Percentiles rank a stretch among this genome's conserved stretches.
Conservation (phyloP, 495 filamentous ascomycete species). For the Xylaria grammica region DNA sequence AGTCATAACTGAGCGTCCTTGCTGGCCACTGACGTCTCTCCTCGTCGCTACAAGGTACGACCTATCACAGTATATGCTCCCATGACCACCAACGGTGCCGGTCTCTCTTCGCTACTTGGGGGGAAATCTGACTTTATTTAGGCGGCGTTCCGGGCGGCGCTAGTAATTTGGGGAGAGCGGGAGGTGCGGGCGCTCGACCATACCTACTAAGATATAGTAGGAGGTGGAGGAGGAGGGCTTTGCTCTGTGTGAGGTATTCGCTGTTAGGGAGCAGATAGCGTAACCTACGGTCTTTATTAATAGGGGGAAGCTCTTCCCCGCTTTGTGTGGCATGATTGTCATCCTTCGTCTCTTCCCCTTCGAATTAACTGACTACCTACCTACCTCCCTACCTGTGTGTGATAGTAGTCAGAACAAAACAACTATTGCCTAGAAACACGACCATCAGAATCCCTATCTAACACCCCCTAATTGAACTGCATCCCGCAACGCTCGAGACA, state of each 20-base stretch:
- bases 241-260: not conserved
- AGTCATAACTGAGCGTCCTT: slow-evolving; percentile 31
- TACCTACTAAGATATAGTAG: not conserved
- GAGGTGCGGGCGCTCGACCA: not conserved
- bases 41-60: not conserved
- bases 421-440: not conserved
- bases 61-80: slow-evolving; percentile 4
- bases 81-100: not conserved
- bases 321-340: slow-evolving; percentile 1
- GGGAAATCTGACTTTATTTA: not conserved
- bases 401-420: not conserved
- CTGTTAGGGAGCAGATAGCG: not conserved
- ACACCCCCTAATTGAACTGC: not conserved
- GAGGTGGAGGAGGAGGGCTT: not conserved
- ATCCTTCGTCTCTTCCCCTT: not conserved
- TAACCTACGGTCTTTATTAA: not conserved
- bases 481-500: slow-evolving; percentile 14
- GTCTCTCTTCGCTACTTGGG: slow-evolving; percentile 5
- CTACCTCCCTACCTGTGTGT: not conserved
- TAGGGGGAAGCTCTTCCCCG: slow-evolving; percentile 19
- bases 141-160: not conserved
- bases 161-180: not conserved
- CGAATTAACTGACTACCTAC: not conserved
- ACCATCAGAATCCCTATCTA: too few species aligned
- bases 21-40: slow-evolving; percentile 24